Evolutionary conservation across 345 rosid species (phyloP).

Genomic region (Kernera saxatilis): DNA sequence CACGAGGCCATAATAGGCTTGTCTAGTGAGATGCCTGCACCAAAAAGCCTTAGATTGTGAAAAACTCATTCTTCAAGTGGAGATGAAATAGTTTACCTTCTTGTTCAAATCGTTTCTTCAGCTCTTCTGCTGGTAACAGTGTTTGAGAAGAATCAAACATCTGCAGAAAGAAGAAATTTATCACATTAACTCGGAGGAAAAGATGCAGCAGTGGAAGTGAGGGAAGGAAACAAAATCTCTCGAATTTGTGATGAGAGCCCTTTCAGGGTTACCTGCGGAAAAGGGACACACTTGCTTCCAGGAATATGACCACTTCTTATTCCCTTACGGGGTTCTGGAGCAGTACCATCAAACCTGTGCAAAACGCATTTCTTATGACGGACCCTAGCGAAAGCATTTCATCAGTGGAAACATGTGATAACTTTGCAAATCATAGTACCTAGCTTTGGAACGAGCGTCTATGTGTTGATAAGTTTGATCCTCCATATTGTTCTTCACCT

Average conservation of each 20-base stretch:
- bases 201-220: background rate
- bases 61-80: background rate
- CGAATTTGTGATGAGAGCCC: background rate
- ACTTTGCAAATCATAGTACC: conserved; percentile 38
- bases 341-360: conserved; percentile 86
- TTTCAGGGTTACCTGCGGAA: conserved; percentile 48
- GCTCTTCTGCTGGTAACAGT: conserved; percentile 71
- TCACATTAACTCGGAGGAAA: background rate
- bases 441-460: conserved; percentile 87
- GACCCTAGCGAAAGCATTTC: background rate
- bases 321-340: conserved; percentile 92
- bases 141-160: conserved; percentile 78
- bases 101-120: conserved; percentile 73
- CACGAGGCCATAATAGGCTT: conserved; percentile 69
- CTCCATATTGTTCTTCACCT: conserved; percentile 58
- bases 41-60: background rate
- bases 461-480: conserved; percentile 43
- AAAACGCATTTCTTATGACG: background rate
- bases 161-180: conserved; percentile 38
- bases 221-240: background rate
- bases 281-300: conserved; percentile 93
- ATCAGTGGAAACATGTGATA: background rate
- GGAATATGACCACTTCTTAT: conserved; percentile 94
- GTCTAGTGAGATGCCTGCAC: conserved; percentile 75
- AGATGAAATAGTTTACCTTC: conserved; percentile 48